Conservation (phyloP, 140 eudicot species). For the Erigeron philadelphicus region DNA sequence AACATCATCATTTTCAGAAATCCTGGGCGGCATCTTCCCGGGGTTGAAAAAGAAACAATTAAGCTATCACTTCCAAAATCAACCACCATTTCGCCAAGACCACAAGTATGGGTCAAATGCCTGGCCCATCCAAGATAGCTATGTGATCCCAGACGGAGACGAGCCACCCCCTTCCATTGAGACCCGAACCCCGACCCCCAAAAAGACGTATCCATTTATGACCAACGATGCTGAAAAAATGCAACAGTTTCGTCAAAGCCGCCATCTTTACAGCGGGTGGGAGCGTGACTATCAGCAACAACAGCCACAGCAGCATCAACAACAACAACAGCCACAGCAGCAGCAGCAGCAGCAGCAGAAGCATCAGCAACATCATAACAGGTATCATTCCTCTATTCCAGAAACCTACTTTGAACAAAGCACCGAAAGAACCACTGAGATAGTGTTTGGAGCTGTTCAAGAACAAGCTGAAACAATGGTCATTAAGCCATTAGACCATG, state of each 20-base stretch:
- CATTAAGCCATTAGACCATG: slow-evolving; percentile 70
- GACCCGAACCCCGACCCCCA: slow-evolving; percentile 79
- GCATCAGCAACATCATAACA: slow-evolving; percentile 56
- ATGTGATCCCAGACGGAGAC: slow-evolving; percentile 61
- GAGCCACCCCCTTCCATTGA: slow-evolving; percentile 85
- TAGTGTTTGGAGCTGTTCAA: slow-evolving; percentile 94
- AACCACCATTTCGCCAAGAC: slow-evolving; percentile 38
- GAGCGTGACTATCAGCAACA: slow-evolving; percentile 54
- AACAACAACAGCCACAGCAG: slow-evolving; percentile 33
- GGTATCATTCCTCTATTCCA: slow-evolving; percentile 52
- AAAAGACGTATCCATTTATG: slow-evolving; percentile 86
- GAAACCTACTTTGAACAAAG: slow-evolving; percentile 79
- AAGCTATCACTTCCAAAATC: slow-evolving; percentile 34
- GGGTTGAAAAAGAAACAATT: slow-evolving; percentile 40
- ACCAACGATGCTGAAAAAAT: slow-evolving; percentile 76
- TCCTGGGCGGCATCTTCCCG: slow-evolving; percentile 57
- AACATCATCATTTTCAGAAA: slow-evolving; percentile 54
- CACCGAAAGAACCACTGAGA: slow-evolving; percentile 57
- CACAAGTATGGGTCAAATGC: slow-evolving; percentile 35
- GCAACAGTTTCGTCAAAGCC: slow-evolving; percentile 83
- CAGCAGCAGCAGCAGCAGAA: slow-evolving; percentile 35
- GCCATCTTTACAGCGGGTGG: slow-evolving; percentile 75
- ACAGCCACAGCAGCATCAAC: slow-evolving; percentile 25
- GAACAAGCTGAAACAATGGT: slow-evolving; percentile 58
- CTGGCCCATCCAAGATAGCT: slow-evolving; percentile 92